Evolutionary conservation across 1,284 basidiomycete species (phyloP).

Genomic region (Austroboletus rostrupii): DNA sequence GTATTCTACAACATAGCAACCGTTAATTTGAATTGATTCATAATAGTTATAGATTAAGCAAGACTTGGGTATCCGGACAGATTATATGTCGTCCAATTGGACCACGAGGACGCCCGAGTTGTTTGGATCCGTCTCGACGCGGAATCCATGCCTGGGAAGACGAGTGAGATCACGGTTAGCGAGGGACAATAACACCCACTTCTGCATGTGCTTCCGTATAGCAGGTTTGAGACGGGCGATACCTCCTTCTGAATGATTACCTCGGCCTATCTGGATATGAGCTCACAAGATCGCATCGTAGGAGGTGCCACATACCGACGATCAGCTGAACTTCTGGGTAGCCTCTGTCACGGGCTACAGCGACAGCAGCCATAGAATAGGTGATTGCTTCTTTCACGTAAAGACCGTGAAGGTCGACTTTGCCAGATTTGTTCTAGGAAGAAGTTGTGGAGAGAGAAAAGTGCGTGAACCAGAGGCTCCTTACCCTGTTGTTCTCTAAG

Average conservation of each 20-base stretch:
- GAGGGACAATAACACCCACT: constrained; percentile 40
- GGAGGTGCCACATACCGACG: constrained; percentile 54
- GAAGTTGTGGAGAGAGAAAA: constrained; percentile 1
- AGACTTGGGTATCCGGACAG: too few relatives aligned
- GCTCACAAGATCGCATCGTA: not conserved
- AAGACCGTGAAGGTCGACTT: constrained; percentile 86
- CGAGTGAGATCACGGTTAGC: not conserved
- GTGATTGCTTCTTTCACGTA: constrained; percentile 87
- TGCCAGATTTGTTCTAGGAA: constrained; percentile 55
- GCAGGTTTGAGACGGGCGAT: constrained; percentile 90
- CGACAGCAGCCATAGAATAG: constrained; percentile 64
- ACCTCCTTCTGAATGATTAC: constrained; percentile 78
- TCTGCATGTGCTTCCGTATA: constrained; percentile 79
- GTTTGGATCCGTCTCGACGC: constrained; percentile 60
- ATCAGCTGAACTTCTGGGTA: constrained; percentile 76
- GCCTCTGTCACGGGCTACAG: constrained; percentile 60
- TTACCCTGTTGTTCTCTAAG: constrained; percentile 27
- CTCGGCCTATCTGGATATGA: constrained; percentile 51
- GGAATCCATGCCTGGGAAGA: constrained; percentile 14
- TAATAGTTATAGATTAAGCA: too few relatives aligned
- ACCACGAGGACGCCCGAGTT: constrained; percentile 89
- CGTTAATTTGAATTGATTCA: too few relatives aligned
- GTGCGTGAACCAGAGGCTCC: not conserved
- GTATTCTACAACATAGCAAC: too few relatives aligned
- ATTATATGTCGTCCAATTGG: constrained; percentile 38